phyloP scores from a whole-genome alignment of 2,329 filamentous ascomycete species.

The Epichloe coenophiala region DNA sequence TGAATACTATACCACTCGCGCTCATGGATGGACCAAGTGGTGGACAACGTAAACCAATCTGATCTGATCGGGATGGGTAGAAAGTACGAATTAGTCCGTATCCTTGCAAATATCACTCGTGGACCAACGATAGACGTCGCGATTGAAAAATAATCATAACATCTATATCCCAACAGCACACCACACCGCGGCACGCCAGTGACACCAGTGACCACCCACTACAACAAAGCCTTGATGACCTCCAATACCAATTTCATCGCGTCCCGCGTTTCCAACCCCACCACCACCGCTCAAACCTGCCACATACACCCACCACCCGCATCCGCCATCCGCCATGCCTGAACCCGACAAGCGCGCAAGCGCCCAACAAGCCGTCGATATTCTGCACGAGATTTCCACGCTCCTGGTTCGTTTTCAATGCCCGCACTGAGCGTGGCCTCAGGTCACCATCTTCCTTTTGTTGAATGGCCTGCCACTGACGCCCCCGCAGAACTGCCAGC shows the following conservation, averaged over 20 bases:
- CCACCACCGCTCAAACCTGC: neutral
- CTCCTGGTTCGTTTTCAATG: conserved; percentile 58
- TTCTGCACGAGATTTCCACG: conserved; percentile 73
- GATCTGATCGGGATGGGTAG: no score
- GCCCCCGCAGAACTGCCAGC: conserved; percentile 64
- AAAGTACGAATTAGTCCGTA: no score
- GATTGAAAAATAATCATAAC: no score
- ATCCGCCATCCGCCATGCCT: conserved; percentile 22
- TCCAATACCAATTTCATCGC: neutral
- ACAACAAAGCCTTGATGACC: no score
- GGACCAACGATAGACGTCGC: no score
- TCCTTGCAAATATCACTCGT: no score
- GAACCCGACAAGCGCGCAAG: conserved; percentile 55
- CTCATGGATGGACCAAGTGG: neutral
- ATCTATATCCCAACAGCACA: no score
- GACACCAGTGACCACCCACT: neutral
- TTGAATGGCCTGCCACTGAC: conserved; percentile 2
- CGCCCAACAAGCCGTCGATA: conserved; percentile 71
- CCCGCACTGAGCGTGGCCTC: neutral
- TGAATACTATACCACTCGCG: no score
- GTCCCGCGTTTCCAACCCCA: neutral
- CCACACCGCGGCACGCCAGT: neutral
- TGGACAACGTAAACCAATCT: no score
- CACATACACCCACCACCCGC: neutral
- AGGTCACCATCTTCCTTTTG: neutral